Evolutionary conservation across 1,284 basidiomycete species (phyloP).

Genomic region (Trichosporon sp.): DNA sequence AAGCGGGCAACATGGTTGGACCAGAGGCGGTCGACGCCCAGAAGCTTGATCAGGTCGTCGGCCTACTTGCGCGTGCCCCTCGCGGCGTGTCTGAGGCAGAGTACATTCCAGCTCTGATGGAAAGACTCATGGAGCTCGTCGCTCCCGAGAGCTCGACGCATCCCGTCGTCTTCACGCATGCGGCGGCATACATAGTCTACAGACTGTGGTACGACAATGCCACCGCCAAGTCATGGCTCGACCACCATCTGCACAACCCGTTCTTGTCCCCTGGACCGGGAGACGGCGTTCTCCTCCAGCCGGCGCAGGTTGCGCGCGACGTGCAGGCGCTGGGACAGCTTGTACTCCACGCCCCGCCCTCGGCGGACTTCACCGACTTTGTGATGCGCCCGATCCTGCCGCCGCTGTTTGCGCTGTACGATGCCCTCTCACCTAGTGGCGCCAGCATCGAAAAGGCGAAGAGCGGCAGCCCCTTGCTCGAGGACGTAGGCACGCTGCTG

Average conservation of each 20-base stretch:
- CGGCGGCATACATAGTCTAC: slow-evolving; percentile 31
- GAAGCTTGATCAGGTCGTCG: slow-evolving; percentile 37
- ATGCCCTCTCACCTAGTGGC: slow-evolving; percentile 51
- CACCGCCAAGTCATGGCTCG: slow-evolving; percentile 43
- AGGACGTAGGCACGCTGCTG: slow-evolving; percentile 56
- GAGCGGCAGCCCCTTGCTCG: slow-evolving; percentile 52
- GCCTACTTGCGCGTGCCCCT: slow-evolving; percentile 29
- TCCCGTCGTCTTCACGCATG: slow-evolving; percentile 27
- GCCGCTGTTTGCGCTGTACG: slow-evolving; percentile 61
- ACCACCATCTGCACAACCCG: slow-evolving; percentile 47
- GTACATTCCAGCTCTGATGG: slow-evolving; percentile 28
- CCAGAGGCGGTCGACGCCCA: slow-evolving; percentile 28
- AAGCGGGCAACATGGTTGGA: slow-evolving; percentile 22
- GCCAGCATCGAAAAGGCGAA: slow-evolving; percentile 47
- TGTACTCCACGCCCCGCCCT: slow-evolving; percentile 63
- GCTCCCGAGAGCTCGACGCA: slow-evolving; percentile 17
- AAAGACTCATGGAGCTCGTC: slow-evolving; percentile 25
- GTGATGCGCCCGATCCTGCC: slow-evolving; percentile 65
- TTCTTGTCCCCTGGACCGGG: slow-evolving; percentile 24
- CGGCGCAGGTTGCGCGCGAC: background rate
- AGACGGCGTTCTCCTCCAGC: background rate
- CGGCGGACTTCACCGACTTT: slow-evolving; percentile 59
- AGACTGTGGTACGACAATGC: slow-evolving; percentile 24
- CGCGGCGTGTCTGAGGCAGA: slow-evolving; percentile 21
- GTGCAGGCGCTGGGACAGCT: slow-evolving; percentile 34